These are phyloP conservation scores for Fusarium stilboides DNA, from an alignment of 2,329 filamentous ascomycete genomes.

Conservation along the genomic window DNA sequence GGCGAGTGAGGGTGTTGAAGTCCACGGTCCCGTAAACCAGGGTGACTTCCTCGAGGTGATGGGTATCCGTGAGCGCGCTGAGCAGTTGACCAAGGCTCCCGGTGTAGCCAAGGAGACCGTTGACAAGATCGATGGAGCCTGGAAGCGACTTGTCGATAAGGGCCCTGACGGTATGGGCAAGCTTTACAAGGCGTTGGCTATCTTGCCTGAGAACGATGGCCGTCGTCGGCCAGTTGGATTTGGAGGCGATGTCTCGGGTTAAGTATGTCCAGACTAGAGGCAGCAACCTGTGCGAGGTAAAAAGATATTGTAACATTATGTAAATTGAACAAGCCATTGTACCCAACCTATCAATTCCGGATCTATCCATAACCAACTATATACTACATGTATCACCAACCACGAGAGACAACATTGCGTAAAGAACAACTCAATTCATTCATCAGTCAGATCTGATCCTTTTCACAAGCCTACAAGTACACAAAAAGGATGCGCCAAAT, in stretches of 20 bases:
- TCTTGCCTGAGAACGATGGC: conserved; percentile 85
- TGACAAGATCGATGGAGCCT: conserved; percentile 78
- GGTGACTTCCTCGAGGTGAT: conserved; percentile 83
- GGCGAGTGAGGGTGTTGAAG: conserved; percentile 85
- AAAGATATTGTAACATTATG: conserved; percentile 30
- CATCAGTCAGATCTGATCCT: conserved; percentile 36
- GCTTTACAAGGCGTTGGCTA: conserved; percentile 93
- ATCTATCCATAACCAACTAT: conserved; percentile 21
- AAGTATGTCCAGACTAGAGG: background rate
- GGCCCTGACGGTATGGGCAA: conserved; percentile 91
- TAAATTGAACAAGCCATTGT: conserved; percentile 25
- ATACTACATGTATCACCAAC: conserved; percentile 21
- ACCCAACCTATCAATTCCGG: conserved; percentile 14
- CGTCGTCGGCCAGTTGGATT: conserved; percentile 89
- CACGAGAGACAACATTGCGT: conserved; percentile 7
- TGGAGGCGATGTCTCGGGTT: conserved; percentile 75
- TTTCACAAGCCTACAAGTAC: conserved; percentile 39
- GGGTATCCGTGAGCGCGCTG: conserved; percentile 85
- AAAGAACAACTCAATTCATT: conserved; percentile 38
- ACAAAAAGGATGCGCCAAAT: conserved; percentile 34
- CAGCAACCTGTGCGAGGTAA: background rate
- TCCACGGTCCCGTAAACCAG: conserved; percentile 93
- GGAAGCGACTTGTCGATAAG: conserved; percentile 86
- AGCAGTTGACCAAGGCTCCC: conserved; percentile 71
- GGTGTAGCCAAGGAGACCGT: conserved; percentile 62